Percentiles rank a stretch among this genome's conserved stretches.
Conservation (phyloP, 208 protist genomes). For the Acanthamoeba castellanii region DNA sequence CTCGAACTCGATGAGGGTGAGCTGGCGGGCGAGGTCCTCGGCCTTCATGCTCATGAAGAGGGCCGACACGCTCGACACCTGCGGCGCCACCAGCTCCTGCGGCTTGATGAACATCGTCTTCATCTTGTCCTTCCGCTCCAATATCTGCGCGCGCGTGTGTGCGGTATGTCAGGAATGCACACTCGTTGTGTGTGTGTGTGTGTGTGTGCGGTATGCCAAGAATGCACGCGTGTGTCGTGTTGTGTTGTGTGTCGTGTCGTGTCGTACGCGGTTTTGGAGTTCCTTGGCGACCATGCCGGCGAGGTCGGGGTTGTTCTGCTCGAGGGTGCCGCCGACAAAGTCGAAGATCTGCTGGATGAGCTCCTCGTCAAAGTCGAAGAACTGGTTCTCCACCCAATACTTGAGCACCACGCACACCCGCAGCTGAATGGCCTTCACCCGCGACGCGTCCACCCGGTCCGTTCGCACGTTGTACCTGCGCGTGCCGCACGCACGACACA, state of each 20-base stretch:
- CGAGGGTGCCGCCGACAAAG: neutral
- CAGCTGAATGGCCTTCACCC: conserved; percentile 49
- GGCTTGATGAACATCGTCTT: conserved; percentile 69
- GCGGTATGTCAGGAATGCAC: too few relatives aligned
- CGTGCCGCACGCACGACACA: neutral
- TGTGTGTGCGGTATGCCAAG: too few relatives aligned
- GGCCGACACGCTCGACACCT: conserved; percentile 8
- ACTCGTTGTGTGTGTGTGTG: too few relatives aligned
- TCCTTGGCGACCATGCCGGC: conserved; percentile 43
- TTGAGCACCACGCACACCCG: conserved; percentile 75
- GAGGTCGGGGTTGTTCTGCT: conserved; percentile 61
- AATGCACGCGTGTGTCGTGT: too few relatives aligned
- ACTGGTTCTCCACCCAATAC: conserved; percentile 75
- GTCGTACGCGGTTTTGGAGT: neutral
- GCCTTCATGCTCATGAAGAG: conserved; percentile 55
- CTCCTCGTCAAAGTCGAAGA: conserved; percentile 70
- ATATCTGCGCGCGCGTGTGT: neutral
- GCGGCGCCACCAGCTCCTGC: conserved; percentile 37
- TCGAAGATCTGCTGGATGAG: conserved; percentile 42
- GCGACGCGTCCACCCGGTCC: conserved; percentile 10
- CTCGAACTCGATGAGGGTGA: conserved; percentile 64
- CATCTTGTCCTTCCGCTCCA: conserved; percentile 59
- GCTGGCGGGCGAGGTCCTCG: conserved; percentile 63
- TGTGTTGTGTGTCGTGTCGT: too few relatives aligned
- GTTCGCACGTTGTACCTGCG: conserved; percentile 11